These are phyloP conservation scores for Diaporthe ilicicola DNA, from an alignment of 2,329 filamentous ascomycete species.

Conservation along the genomic window DNA sequence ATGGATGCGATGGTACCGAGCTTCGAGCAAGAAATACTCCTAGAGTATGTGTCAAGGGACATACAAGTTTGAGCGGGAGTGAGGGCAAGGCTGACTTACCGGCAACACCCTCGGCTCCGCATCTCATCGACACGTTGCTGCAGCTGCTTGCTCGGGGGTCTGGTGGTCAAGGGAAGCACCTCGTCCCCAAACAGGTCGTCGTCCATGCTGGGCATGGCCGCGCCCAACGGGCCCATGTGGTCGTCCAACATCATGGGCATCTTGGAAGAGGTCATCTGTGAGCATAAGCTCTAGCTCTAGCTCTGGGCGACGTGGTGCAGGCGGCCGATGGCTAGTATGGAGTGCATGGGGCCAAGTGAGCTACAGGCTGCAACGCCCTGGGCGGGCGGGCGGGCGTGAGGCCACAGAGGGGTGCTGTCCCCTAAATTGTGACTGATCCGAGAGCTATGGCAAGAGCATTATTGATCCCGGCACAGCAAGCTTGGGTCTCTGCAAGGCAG, in stretches of 20 bases:
- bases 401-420: too few species aligned
- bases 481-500: not conserved
- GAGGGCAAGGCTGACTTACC: constrained; percentile 62
- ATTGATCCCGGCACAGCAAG: not conserved
- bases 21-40: constrained; percentile 87
- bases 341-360: constrained; percentile 1
- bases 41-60: constrained; percentile 46
- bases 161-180: constrained; percentile 49
- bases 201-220: constrained; percentile 73
- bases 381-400: not conserved
- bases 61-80: not conserved
- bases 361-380: not conserved
- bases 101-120: constrained; percentile 78
- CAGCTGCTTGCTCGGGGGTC: constrained; percentile 70
- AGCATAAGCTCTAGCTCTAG: not conserved
- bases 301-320: constrained; percentile 1
- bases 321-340: not conserved
- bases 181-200: constrained; percentile 59
- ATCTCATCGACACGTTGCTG: constrained; percentile 80
- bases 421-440: not conserved
- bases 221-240: constrained; percentile 61
- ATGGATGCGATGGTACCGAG: constrained; percentile 87
- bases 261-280: constrained; percentile 42
- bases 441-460: not conserved
- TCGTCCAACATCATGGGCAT: constrained; percentile 66